phyloP scores from a whole-genome alignment of 495 filamentous ascomycete genomes.

The Penicillium verhagenii region DNA sequence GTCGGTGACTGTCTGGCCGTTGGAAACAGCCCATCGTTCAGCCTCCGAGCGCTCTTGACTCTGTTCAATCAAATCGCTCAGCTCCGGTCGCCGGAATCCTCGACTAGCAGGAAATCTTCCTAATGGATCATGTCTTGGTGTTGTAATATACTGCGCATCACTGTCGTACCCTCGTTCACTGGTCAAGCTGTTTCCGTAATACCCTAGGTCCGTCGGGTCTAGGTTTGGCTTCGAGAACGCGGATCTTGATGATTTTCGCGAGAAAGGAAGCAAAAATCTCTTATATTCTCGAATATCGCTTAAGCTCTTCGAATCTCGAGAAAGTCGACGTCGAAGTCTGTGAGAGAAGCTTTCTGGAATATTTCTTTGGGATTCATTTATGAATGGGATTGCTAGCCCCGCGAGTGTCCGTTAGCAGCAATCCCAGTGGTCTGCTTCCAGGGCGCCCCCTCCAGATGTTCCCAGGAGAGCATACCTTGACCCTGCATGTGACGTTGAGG shows the following conservation, averaged over 20 bases:
- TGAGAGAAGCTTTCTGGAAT: slow-evolving; percentile 26
- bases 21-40: slow-evolving; percentile 7
- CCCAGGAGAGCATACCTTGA: background rate
- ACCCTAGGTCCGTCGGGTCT: slow-evolving; percentile 13
- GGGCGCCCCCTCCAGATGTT: too few species aligned
- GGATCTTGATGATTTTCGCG: slow-evolving; percentile 21
- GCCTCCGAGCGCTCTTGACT: slow-evolving; percentile 18
- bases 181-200: slow-evolving; percentile 37
- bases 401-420: background rate
- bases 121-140: slow-evolving; percentile 23
- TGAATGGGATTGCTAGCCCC: background rate
- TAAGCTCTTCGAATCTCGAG: slow-evolving; percentile 26
- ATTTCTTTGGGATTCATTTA: background rate
- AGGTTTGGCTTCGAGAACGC: background rate
- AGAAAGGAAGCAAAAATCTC: slow-evolving; percentile 21
- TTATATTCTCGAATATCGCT: slow-evolving; percentile 9
- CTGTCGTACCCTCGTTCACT: slow-evolving; percentile 48
- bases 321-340: slow-evolving; percentile 38
- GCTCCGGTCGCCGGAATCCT: slow-evolving; percentile 8
- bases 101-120: slow-evolving; percentile 5
- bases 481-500: background rate
- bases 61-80: slow-evolving; percentile 22
- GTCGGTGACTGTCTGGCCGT: background rate
- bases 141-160: slow-evolving; percentile 42
- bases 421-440: background rate